These are phyloP conservation scores for Russula dissimulans DNA, from an alignment of 768 basidiomycete species.

Conservation along the genomic window DNA sequence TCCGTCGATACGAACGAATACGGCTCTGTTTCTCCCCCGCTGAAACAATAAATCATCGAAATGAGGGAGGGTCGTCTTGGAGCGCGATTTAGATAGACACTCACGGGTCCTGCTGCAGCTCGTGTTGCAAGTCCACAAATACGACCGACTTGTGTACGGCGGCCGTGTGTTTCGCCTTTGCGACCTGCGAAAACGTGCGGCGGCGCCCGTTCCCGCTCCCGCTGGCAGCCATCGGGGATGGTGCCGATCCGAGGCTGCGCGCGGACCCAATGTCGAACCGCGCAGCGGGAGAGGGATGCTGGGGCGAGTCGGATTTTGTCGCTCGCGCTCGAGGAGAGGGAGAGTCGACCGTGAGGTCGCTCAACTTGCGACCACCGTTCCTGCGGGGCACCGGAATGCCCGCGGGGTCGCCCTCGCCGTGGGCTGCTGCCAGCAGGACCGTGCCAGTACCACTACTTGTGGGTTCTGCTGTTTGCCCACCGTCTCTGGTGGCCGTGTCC, in stretches of 20 bases:
- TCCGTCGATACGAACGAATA: constrained; percentile 23
- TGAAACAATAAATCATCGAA: background rate
- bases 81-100: background rate
- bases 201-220: constrained; percentile 23
- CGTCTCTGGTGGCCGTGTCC: constrained; percentile 35
- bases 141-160: constrained; percentile 34
- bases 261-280: constrained; percentile 36
- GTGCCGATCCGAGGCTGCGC: constrained; percentile 1
- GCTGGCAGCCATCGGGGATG: background rate
- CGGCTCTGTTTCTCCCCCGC: background rate
- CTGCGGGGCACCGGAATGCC: constrained; percentile 26
- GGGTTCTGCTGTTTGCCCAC: constrained; percentile 19
- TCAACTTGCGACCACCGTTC: constrained; percentile 11
- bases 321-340: background rate
- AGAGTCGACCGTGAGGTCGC: background rate
- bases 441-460: constrained; percentile 9
- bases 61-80: background rate
- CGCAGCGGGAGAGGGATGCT: background rate
- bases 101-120: constrained; percentile 15
- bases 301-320: constrained; percentile 7
- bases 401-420: constrained; percentile 1
- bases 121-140: constrained; percentile 23
- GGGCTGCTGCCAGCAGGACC: no score
- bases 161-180: constrained; percentile 24
- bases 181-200: constrained; percentile 36